Evolutionary conservation across 225 moss, liverwort and hornwort genomes (phyloP).

Genomic region (Sphagnum tenellum): DNA sequence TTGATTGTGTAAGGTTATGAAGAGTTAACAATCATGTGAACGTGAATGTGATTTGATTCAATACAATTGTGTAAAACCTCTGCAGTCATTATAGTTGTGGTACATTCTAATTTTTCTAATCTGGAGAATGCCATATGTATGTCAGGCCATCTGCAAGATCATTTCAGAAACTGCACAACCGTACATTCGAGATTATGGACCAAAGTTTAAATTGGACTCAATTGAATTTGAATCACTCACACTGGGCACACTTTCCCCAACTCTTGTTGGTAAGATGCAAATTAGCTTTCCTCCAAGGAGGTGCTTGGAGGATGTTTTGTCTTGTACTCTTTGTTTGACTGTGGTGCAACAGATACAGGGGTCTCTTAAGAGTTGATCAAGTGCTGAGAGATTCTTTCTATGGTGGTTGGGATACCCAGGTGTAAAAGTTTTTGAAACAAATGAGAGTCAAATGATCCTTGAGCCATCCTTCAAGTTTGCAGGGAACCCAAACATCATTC

Average conservation of each 20-base stretch:
- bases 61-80: too few species aligned
- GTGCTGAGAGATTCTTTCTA: too few species aligned
- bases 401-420: constrained; percentile 19
- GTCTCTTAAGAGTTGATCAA: too few species aligned
- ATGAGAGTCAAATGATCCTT: constrained; percentile 86
- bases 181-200: constrained; percentile 71
- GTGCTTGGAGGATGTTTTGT: too few species aligned
- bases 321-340: not conserved
- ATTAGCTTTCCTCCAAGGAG: not conserved
- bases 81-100: too few species aligned
- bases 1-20: not conserved
- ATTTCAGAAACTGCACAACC: constrained; percentile 78
- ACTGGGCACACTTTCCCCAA: constrained; percentile 85
- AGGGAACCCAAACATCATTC: constrained; percentile 92
- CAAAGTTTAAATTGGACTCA: constrained; percentile 65
- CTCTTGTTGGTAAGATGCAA: constrained; percentile 59
- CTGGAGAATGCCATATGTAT: not conserved
- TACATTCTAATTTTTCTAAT: not conserved
- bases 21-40: not conserved
- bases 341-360: not conserved
- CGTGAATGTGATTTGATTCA: too few species aligned
- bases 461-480: constrained; percentile 88
- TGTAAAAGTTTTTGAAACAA: constrained; percentile 88
- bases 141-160: constrained; percentile 87
- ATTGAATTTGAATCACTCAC: constrained; percentile 88